Evolutionary conservation across 2,329 filamentous ascomycete genomes (phyloP), one percentile per base, ranked within the genome.

Genomic region (Mariannaea elegans): DNA sequence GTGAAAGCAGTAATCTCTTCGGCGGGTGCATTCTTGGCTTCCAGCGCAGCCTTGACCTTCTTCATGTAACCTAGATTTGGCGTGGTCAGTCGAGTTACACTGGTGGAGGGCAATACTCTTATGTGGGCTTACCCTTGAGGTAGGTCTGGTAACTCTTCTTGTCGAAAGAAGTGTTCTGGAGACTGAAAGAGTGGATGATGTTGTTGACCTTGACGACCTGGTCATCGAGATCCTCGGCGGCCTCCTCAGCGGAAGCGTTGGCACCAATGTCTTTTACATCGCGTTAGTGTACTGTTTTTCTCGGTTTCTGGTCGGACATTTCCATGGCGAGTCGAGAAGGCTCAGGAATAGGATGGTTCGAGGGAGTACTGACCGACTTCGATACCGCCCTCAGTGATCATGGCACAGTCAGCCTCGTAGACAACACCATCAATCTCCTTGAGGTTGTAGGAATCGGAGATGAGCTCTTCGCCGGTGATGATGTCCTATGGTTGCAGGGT

Each of bases 241-340:
- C 91, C 77, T 91, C 94, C 84, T 98, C 95, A 64, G 95, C 94
- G 72, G 94, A 98, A 72, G 95, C 92, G 82, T 99, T 99, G 84
- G 94, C 95, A 79, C 95, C 95, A 73, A 86, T 95, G 79, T 95
- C 91, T 93, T 57, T 29, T 4, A 21, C 4, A 23, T 16, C 18
- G 18, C 51, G 57, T 71, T 59, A 66, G 63, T 36, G 21, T 39
- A 41, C 47, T 36, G 19, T 36, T 32, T 19, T 46, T 52, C 10
- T 36, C 29, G 5, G 31, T 18, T 24, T 39, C 29, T 29, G 56
- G 13, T 42, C 46, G 49, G 23, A n/a, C 34, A 36, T 32, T 31
- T n/a, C 13, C 51, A 27, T 16, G 23, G 39, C 21, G 45, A 21
- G 36, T 19, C 19, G 32, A 47, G 32, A 38, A 24, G 7, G 41